phyloP scores from a whole-genome alignment of 177 flowering plant genomes.

The Vitis hybrid region DNA sequence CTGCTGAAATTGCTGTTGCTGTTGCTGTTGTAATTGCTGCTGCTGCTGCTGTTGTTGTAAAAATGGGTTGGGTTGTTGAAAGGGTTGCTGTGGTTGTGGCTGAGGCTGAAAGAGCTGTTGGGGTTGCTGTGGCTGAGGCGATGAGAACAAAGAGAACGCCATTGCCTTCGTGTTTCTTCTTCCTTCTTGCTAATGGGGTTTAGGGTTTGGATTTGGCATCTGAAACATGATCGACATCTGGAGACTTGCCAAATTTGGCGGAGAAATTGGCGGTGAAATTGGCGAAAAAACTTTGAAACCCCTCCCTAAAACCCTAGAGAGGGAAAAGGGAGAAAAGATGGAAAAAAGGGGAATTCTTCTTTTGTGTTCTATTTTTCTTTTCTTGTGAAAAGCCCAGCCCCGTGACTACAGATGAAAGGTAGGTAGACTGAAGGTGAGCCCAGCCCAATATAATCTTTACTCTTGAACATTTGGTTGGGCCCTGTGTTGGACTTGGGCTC shows the following conservation, averaged over 20 bases:
- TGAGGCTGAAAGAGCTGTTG: conserved; percentile 45
- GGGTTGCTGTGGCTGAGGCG: conserved; percentile 36
- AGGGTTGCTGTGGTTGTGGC: conserved; percentile 29
- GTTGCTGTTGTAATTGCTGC: conserved; percentile 22
- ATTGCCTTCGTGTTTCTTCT: conserved; percentile 6
- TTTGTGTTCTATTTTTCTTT: too few species aligned
- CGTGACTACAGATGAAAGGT: too few species aligned
- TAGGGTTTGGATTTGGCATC: background rate
- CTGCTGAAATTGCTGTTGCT: conserved; percentile 34
- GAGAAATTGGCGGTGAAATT: background rate
- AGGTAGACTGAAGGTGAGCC: too few species aligned
- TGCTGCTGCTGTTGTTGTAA: conserved; percentile 25
- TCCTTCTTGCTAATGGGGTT: background rate
- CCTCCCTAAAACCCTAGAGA: conserved; percentile 20
- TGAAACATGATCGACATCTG: background rate
- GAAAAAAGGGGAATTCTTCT: background rate
- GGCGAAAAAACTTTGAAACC: background rate
- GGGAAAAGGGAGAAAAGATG: conserved; percentile 12
- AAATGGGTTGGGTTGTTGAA: conserved; percentile 25
- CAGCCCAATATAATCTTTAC: too few species aligned
- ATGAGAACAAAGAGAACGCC: conserved; percentile 25
- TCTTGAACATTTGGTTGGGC: too few species aligned
- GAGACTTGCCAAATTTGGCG: background rate
- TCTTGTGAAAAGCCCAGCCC: too few species aligned
- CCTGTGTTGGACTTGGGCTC: too few species aligned